Base-by-base conservation (phyloP, 805 yeast species). In the Saturnispora serradocipensis region DNA sequence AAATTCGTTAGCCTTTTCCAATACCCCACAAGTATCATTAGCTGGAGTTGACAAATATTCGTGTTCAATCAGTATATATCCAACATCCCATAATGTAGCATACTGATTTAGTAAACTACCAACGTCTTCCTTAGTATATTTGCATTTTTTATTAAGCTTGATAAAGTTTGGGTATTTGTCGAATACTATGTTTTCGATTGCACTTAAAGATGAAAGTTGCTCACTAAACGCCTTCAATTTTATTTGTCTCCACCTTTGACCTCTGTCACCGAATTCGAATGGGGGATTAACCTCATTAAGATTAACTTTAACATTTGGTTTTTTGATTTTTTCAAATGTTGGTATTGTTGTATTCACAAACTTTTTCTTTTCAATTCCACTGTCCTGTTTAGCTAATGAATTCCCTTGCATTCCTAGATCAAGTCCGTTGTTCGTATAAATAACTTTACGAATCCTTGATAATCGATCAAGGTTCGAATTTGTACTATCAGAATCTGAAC, bases 171-270 rank as follows among this genome's bases (percentile, higher is more conserved):
- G 69, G 59, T 18, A 53, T 49, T 42, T 58, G 56, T 24, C 55
- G 45, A 28, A 20, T 2, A 40, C 22, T 10, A 42, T 32, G 15
- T 24, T 20, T 38, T 47, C 50, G 13, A 53, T 39, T 10, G 48
- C 50, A 10, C 36, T 18, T 2, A n/a, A 24, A 11, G 45, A 48
- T 7, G 47, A 20, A 16, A 51, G 46, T 6, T 44, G 28, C 18
- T 40, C 40, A 2, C 27, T 43, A 1, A 63, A 47, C 24, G 61
- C 62, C 6, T 58, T 48, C 20, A 70, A 57, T 54, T 70, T 70
- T 57, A 67, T 67, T 68, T 67, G 61, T 39, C 72, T 53, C 74
- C 73, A 70, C n/a, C 52, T 56, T 1, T 69, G 63, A 2, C 72
- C 73, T 20, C 60, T 38, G 54, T 70, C 73, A 1, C 73, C 73